Evolutionary conservation across 441 rosid species (phyloP).

Genomic region (Gossypium lobatum): DNA sequence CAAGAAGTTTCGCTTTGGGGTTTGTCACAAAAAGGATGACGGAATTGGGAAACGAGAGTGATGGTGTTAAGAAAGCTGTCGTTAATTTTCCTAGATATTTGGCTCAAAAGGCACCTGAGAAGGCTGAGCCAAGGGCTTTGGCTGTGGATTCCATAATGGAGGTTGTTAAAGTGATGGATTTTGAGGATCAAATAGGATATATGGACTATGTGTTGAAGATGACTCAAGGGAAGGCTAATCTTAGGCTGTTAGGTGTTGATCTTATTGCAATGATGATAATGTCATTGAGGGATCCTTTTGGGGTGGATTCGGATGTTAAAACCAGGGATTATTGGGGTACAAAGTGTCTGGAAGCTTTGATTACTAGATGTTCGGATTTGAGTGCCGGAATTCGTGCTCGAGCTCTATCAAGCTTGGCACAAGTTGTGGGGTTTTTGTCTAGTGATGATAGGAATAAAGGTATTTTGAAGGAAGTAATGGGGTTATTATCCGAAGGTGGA

Average conservation of each 20-base stretch:
- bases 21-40: slow-evolving; percentile 43
- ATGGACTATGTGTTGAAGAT: slow-evolving; percentile 52
- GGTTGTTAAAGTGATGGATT: slow-evolving; percentile 54
- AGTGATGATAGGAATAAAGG: slow-evolving; percentile 35
- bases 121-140: slow-evolving; percentile 70
- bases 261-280: slow-evolving; percentile 55
- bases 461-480: slow-evolving; percentile 50
- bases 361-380: slow-evolving; percentile 64
- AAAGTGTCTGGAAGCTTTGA: slow-evolving; percentile 56
- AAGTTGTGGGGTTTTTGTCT: slow-evolving; percentile 58
- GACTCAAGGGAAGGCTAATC: slow-evolving; percentile 62
- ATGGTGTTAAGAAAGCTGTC: slow-evolving; percentile 46
- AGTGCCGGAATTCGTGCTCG: slow-evolving; percentile 62
- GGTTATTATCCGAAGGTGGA: slow-evolving; percentile 24
- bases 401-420: slow-evolving; percentile 74
- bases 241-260: slow-evolving; percentile 73
- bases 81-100: slow-evolving; percentile 61
- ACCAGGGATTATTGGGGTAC: slow-evolving; percentile 43
- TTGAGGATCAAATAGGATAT: slow-evolving; percentile 45
- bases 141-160: slow-evolving; percentile 81
- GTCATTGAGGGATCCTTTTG: slow-evolving; percentile 43
- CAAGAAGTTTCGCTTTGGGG: slow-evolving; percentile 56
- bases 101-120: slow-evolving; percentile 81
- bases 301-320: slow-evolving; percentile 25
- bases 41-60: slow-evolving; percentile 29